These are phyloP conservation scores for Phoma sp. DNA, from an alignment of 2,329 filamentous ascomycete species.

Conservation along the genomic window DNA sequence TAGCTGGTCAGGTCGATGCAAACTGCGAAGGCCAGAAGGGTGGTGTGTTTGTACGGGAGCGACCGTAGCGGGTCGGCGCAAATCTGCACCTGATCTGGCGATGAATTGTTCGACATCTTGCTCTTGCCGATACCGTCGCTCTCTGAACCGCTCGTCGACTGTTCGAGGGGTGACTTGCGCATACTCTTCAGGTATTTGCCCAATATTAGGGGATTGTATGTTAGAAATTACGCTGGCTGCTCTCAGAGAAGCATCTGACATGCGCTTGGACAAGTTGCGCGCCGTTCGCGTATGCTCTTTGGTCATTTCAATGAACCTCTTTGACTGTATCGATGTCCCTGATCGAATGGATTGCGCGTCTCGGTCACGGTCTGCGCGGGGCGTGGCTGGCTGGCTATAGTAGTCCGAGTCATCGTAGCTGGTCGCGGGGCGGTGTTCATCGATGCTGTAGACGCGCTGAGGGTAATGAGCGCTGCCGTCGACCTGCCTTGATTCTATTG, in stretches of 20 bases:
- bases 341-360: constrained; percentile 6
- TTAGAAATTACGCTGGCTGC: constrained; percentile 19
- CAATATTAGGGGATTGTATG: constrained; percentile 26
- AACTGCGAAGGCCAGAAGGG: constrained; percentile 30
- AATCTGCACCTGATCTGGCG: not conserved
- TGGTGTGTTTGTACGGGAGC: constrained; percentile 23
- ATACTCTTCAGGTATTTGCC: constrained; percentile 28
- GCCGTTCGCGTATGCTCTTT: constrained; percentile 34
- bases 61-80: constrained; percentile 10
- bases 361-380: constrained; percentile 15
- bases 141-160: constrained; percentile 15
- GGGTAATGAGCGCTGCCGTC: constrained; percentile 28
- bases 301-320: constrained; percentile 39
- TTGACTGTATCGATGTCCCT: constrained; percentile 38
- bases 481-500: constrained; percentile 24
- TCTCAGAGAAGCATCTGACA: constrained; percentile 41
- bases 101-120: not conserved
- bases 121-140: constrained; percentile 8
- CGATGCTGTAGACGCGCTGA: constrained; percentile 41
- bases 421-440: constrained; percentile 47
- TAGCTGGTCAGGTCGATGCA: constrained; percentile 24
- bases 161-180: constrained; percentile 17
- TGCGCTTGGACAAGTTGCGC: constrained; percentile 39
- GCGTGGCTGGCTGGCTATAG: constrained; percentile 46
- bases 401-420: constrained; percentile 48